Evolutionary conservation across 768 basidiomycete species (phyloP).

Genomic region (Pleurotus tuoliensis): DNA sequence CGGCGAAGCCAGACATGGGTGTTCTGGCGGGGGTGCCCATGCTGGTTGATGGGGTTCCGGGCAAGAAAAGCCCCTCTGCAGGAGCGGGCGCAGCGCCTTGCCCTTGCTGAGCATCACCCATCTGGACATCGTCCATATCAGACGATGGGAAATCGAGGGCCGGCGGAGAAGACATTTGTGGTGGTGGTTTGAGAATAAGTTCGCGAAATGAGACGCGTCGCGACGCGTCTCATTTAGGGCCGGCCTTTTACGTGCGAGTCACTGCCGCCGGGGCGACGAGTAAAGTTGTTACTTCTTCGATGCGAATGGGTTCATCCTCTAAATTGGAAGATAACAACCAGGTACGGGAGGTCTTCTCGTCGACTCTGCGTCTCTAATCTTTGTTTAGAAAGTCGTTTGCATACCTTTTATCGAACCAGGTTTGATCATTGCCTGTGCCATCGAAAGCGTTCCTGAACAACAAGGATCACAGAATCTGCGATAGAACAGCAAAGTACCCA

Average conservation of each 20-base stretch:
- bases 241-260: conserved; percentile 18
- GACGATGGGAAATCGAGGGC: conserved; percentile 63
- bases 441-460: too few species aligned
- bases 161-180: conserved; percentile 61
- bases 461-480: too few species aligned
- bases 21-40: conserved; percentile 48
- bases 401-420: conserved; percentile 10
- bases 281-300: not conserved
- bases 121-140: conserved; percentile 53
- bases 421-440: not conserved
- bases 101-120: conserved; percentile 34
- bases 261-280: not conserved
- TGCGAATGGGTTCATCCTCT: not conserved
- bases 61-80: conserved; percentile 48
- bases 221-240: conserved; percentile 57
- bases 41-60: conserved; percentile 47
- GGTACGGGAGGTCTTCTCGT: not conserved
- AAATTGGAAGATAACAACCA: conserved; percentile 10
- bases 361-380: not conserved
- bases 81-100: conserved; percentile 40
- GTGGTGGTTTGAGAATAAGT: conserved; percentile 4
- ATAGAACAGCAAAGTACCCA: too few species aligned
- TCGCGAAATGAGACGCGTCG: conserved; percentile 35
- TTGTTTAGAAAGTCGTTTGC: conserved; percentile 9
- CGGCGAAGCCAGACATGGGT: conserved; percentile 41